These are phyloP conservation scores for Verticillium longisporum DNA, from an alignment of 2,329 filamentous ascomycete species.

Conservation along the genomic window DNA sequence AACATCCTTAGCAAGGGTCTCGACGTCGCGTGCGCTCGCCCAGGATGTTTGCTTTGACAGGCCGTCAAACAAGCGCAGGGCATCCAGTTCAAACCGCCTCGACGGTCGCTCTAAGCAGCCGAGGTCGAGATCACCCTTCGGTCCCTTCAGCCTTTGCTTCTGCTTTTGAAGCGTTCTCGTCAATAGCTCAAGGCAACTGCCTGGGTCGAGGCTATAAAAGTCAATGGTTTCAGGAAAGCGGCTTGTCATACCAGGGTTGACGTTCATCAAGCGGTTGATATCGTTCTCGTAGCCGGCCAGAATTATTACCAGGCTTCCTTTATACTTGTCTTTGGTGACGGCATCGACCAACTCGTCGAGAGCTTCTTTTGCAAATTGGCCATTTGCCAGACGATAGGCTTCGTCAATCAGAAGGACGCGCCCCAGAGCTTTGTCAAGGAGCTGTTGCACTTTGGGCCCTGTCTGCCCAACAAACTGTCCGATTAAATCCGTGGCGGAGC, in stretches of 20 bases:
- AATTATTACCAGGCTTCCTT: constrained; percentile 57
- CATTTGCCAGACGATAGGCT: constrained; percentile 57
- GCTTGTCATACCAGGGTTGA: constrained; percentile 57
- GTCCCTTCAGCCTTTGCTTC: constrained; percentile 12
- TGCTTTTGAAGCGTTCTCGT: constrained; percentile 18
- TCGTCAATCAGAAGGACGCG: constrained; percentile 67
- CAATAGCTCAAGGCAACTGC: constrained; percentile 39
- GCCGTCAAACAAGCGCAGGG: constrained; percentile 25
- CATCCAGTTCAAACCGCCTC: constrained; percentile 11
- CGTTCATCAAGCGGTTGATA: constrained; percentile 54
- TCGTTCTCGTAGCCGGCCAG: constrained; percentile 62
- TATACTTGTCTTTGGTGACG: constrained; percentile 48
- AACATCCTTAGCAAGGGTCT: constrained; percentile 43
- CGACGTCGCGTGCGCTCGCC: constrained; percentile 59
- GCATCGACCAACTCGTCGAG: constrained; percentile 47
- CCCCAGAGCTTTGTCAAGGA: constrained; percentile 56
- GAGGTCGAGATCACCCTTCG: constrained; percentile 19
- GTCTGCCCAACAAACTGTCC: constrained; percentile 65
- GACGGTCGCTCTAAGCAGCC: constrained; percentile 13
- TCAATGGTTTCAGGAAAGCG: constrained; percentile 57
- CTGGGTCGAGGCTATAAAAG: constrained; percentile 40
- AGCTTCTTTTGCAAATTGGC: constrained; percentile 49
- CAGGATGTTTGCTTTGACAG: constrained; percentile 42
- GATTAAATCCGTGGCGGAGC: constrained; percentile 62
- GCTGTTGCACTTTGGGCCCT: constrained; percentile 55